Evolutionary conservation across 2,329 filamentous ascomycete genomes (phyloP).

Genomic region (Plenodomus tracheiphilus): DNA sequence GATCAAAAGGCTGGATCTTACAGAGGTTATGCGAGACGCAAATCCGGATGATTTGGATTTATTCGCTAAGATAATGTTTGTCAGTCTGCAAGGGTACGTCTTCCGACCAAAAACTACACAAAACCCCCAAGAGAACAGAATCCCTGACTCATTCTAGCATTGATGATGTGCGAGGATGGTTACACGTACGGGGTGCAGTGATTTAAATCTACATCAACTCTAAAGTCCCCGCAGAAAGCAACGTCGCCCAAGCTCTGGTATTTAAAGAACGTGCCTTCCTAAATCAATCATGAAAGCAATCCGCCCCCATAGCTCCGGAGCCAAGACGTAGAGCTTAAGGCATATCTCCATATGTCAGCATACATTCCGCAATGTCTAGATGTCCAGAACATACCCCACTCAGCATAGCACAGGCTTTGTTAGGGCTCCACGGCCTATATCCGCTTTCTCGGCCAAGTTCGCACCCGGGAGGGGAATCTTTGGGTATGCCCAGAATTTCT

Average conservation of each 20-base stretch:
- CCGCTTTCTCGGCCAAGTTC: constrained; percentile 1
- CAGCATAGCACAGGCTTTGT: not conserved
- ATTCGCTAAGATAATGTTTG: constrained; percentile 35
- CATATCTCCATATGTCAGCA: too few species aligned
- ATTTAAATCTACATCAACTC: constrained; percentile 1
- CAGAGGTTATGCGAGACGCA: constrained; percentile 23
- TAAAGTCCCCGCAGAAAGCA: too few species aligned
- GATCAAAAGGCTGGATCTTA: constrained; percentile 34
- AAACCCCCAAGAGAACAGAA: too few species aligned
- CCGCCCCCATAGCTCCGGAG: too few species aligned
- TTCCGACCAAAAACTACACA: too few species aligned
- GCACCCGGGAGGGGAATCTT: constrained; percentile 12
- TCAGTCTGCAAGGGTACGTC: constrained; percentile 18
- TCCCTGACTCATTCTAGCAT: constrained; percentile 8
- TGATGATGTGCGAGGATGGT: constrained; percentile 38
- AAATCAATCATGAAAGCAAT: too few species aligned
- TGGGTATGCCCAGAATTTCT: constrained; percentile 3
- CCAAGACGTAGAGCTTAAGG: too few species aligned
- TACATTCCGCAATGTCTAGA: too few species aligned
- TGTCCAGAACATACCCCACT: too few species aligned
- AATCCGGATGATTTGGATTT: constrained; percentile 33
- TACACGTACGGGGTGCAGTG: constrained; percentile 23
- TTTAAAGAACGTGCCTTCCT: too few species aligned
- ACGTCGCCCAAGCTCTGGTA: too few species aligned
- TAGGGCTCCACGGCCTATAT: not conserved